phyloP scores from a whole-genome alignment of 768 basidiomycete genomes.

The Lactifluus echinatus region DNA sequence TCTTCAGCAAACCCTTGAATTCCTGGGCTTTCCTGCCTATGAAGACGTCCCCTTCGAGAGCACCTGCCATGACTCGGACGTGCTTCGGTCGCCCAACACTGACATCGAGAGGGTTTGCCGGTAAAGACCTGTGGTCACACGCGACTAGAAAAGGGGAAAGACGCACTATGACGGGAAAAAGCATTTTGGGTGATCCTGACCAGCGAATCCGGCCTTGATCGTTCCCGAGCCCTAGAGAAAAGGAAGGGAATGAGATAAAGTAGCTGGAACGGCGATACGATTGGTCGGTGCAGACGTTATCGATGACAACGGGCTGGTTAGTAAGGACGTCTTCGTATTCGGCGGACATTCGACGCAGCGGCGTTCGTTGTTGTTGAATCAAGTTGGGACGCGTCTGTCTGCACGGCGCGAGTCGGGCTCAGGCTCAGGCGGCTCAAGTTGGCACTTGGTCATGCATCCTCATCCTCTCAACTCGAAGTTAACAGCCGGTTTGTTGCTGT shows the following conservation, averaged over 20 bases:
- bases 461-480: not conserved
- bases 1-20: constrained; percentile 89
- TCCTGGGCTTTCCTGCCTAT: constrained; percentile 95
- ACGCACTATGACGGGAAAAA: constrained; percentile 98
- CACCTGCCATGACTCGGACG: constrained; percentile 95
- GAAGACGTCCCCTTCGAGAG: constrained; percentile 92
- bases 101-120: not conserved
- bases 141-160: constrained; percentile 22
- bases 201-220: constrained; percentile 98
- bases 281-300: constrained; percentile 64
- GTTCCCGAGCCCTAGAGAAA: constrained; percentile 88
- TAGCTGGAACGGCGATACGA: constrained; percentile 12
- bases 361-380: not conserved
- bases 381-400: not conserved
- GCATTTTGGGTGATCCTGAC: constrained; percentile 98
- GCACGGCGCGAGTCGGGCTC: too few species aligned
- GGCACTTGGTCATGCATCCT: not conserved
- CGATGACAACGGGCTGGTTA: constrained; percentile 98
- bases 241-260: constrained; percentile 23
- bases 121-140: not conserved
- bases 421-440: too few species aligned
- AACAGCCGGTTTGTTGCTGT: not conserved
- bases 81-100: constrained; percentile 98
- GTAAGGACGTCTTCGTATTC: constrained; percentile 93
- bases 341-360: constrained; percentile 48